Base-by-base conservation (phyloP, 306 rosid genomes). In the Lagenaria siceraria region DNA sequence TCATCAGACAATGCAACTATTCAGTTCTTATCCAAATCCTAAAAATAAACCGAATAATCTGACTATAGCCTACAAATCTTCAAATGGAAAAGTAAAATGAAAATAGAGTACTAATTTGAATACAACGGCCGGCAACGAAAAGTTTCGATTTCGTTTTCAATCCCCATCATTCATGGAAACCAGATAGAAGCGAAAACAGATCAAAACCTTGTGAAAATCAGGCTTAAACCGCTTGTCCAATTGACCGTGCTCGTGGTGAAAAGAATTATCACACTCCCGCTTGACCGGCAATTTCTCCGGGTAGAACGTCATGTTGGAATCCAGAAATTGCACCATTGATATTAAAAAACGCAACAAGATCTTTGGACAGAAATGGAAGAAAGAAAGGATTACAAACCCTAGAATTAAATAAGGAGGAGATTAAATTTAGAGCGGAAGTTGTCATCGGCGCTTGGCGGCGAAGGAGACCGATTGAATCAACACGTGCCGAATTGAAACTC, bases 241-340 rank as follows among this genome's bases (percentile, higher is more conserved):
- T 5, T 88, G 88, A 4, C 79, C 90, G 33, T 83, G 83, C 43
- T 88, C 88, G 29, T 89, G 88, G 51, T 88, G 90, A 8, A 86
- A 83, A 1, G 87, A 33, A 21, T 88, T 96, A 78, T 86, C 97
- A 48, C 83, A 81, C 89, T 91, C 98, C 81, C 89, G 78, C 84
- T 91, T 93, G 79, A 87, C 87, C 40, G 88, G 79, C 11, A 49
- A 58, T 83, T 84, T 81, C 7, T 83, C 90, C 40, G 76, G 83
- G 76, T 49, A 38, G 64, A 84, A 40, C 62, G 85, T 58, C 59
- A 87, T 63, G 76, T 85, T 86, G 33, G 69, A 88, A 79, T 79
- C 86, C 92, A 86, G 86, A 68, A 82, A 77, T 76, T 86, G 90
- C 71, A 91, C 89, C 91, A 88, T 84, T 52, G 66, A 80, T 13